Conservation (phyloP, 116 monocot genomes). For the Trichopus zeylanicus region DNA sequence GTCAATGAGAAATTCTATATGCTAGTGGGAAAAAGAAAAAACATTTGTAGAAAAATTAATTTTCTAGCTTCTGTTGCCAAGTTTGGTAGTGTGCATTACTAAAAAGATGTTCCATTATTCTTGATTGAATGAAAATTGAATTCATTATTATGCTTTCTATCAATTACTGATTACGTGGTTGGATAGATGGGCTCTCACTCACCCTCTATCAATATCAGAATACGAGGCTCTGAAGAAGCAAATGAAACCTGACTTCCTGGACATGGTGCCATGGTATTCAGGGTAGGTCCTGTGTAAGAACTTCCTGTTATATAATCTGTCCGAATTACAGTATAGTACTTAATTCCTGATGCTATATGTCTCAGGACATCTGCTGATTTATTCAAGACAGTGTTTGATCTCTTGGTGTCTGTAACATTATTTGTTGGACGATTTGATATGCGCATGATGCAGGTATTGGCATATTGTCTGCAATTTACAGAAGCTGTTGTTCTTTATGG, state of each 20-base stretch:
- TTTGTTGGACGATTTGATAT: constrained; percentile 97
- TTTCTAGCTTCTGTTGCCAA: neutral
- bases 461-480: too few relatives aligned
- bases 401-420: constrained; percentile 83
- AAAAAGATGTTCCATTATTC: too few relatives aligned
- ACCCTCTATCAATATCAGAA: constrained; percentile 73
- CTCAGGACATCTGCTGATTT: constrained; percentile 92
- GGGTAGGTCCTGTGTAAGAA: too few relatives aligned
- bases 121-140: too few relatives aligned
- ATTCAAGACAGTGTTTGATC: constrained; percentile 92
- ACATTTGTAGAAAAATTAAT: too few relatives aligned
- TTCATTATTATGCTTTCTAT: too few relatives aligned
- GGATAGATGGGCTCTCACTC: constrained; percentile 90
- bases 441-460: constrained; percentile 97
- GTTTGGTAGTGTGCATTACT: too few relatives aligned
- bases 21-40: too few relatives aligned
- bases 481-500: neutral
- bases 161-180: neutral
- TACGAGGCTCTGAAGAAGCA: constrained; percentile 88
- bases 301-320: constrained; percentile 1
- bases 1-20: neutral
- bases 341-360: neutral
- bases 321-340: neutral
- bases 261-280: constrained; percentile 99
- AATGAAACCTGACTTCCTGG: constrained; percentile 95